phyloP scores from a whole-genome alignment of 2,329 filamentous ascomycete genomes.

The Hypoxylon sp. region DNA sequence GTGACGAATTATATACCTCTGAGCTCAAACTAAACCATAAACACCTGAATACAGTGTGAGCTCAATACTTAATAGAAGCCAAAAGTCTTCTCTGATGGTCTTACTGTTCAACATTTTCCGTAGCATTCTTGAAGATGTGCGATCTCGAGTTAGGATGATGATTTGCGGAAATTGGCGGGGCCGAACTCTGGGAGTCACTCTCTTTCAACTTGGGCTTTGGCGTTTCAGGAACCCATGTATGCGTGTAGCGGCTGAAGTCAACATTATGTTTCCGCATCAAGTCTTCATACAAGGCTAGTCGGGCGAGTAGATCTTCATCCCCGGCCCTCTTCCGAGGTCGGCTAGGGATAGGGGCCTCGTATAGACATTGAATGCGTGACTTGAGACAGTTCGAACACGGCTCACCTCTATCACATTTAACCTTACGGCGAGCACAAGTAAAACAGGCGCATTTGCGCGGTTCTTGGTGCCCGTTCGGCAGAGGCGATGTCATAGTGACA shows the following conservation, averaged over 20 bases:
- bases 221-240: neutral
- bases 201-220: neutral
- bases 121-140: neutral
- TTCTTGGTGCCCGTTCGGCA: neutral
- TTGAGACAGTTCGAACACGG: slow-evolving; percentile 71
- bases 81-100: neutral
- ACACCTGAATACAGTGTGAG: neutral
- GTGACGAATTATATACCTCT: neutral
- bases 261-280: neutral
- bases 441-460: slow-evolving; percentile 61
- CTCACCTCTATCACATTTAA: slow-evolving; percentile 72
- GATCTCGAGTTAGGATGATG: neutral
- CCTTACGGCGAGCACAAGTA: slow-evolving; percentile 75
- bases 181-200: neutral
- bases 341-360: slow-evolving; percentile 66
- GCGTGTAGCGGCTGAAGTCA: neutral
- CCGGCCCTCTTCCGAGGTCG: slow-evolving; percentile 1
- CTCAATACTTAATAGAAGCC: neutral
- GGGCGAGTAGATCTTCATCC: slow-evolving; percentile 41
- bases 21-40: neutral
- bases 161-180: neutral
- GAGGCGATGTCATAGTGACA: neutral
- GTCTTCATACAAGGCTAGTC: neutral
- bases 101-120: neutral
- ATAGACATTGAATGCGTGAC: slow-evolving; percentile 66